Base-by-base conservation (phyloP, 345 rosid species). In the Syzygium grande region DNA sequence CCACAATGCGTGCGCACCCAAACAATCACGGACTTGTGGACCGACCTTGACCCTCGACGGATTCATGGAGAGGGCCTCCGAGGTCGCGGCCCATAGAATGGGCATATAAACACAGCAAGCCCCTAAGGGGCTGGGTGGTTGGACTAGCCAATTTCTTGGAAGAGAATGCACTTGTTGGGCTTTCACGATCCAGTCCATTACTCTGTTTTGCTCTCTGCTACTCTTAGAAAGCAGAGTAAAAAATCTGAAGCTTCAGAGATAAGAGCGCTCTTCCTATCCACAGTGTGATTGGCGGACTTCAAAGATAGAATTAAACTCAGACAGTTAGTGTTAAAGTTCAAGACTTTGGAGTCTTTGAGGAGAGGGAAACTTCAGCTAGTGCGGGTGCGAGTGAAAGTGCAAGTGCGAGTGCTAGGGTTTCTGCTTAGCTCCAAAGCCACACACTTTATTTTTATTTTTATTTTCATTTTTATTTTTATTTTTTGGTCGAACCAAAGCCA, bases 1-100 rank as follows among this genome's bases (percentile, higher is more conserved):
- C 22, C 30, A 55, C 51, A 49, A 61, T 3, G 41, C 52, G 34
- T 15, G 29, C 27, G 51, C 1, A 52, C 63, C 22, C 53, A 46
- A n/a, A 73, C 58, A 55, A 46, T 30, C 41, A 87, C 53, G 56
- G 43, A 49, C 34, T 53, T 6, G 78, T 7, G 21, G 46, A 23
- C 73, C 49, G 56, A 89, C 90, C 90, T 86, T 89, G 78, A 89
- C 10, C 83, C 85, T 86, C 21, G 87, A 86, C 51, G 87, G 87
- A 65, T 89, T 88, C 30, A 89, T 84, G 84, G 51, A 29, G 84
- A 86, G 65, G 55, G 84, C 90, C 11, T 73, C 88, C 21, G 73
- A 49, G 27, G 41, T 84, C 34, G 58, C 54, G 86, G 5, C 61
- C 61, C 27, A 27, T 4, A 38, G 38, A 56, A 56, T 27, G 59